These are phyloP conservation scores for Aspergillus glaucus DNA, from an alignment of 2,329 filamentous ascomycete genomes.

Conservation along the genomic window DNA sequence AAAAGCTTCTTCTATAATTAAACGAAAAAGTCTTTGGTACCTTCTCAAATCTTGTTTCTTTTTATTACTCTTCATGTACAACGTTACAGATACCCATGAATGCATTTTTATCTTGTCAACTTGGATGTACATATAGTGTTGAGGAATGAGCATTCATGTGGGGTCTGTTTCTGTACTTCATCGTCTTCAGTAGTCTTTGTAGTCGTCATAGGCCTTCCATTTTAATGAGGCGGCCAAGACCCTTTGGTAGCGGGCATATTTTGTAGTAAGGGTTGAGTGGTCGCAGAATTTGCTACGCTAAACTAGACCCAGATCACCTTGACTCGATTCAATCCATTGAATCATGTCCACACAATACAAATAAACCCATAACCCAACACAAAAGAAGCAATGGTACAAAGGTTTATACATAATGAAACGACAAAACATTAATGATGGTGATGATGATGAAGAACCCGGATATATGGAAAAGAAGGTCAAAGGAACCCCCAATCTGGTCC, in stretches of 20 bases:
- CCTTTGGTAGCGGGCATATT: too few species aligned
- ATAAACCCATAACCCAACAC: background rate
- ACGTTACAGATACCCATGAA: constrained; percentile 37
- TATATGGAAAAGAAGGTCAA: constrained; percentile 6
- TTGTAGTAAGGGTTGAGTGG: too few species aligned
- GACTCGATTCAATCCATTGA: background rate
- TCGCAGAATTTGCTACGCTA: too few species aligned
- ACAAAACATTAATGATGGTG: background rate
- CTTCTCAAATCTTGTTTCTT: background rate
- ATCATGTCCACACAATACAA: constrained; percentile 2
- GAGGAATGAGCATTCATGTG: constrained; percentile 21
- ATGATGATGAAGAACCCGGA: constrained; percentile 2
- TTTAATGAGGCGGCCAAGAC: background rate
- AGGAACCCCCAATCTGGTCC: background rate
- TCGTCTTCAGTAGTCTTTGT: background rate
- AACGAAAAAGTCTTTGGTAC: background rate
- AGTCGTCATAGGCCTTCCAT: background rate
- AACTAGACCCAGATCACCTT: too few species aligned
- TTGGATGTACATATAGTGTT: constrained; percentile 16
- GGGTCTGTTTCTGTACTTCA: constrained; percentile 7
- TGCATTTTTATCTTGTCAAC: constrained; percentile 26
- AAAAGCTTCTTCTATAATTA: constrained; percentile 2
- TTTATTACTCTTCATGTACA: constrained; percentile 22
- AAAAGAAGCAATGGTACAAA: constrained; percentile 1
- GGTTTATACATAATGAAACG: background rate